Evolutionary conservation across 2,329 filamentous ascomycete species (phyloP).

Genomic region (Amauroascus verrucosus): DNA sequence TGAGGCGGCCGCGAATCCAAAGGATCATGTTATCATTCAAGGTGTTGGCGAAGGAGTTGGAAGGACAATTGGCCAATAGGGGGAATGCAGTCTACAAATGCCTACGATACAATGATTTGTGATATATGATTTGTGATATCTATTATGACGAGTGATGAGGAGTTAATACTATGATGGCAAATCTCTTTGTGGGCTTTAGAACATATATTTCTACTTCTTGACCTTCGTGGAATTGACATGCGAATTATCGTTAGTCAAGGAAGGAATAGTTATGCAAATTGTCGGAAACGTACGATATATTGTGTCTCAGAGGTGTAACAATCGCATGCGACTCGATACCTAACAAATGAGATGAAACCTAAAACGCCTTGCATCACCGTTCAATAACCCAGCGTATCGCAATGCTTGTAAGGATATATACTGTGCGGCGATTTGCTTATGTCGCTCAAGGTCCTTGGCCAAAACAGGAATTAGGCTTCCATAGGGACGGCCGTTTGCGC

Average conservation of each 20-base stretch:
- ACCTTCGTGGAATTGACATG: background rate
- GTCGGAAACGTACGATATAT: background rate
- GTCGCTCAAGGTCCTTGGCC: no score
- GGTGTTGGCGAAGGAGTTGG: constrained; percentile 33
- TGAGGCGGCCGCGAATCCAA: constrained; percentile 85
- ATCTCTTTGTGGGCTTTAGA: background rate
- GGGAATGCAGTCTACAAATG: background rate
- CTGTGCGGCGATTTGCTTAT: no score
- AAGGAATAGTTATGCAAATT: background rate
- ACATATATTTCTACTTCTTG: background rate
- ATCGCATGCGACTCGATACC: background rate
- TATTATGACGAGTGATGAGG: no score
- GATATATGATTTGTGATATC: no score
- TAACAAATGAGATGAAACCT: background rate
- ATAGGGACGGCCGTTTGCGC: constrained; percentile 15
- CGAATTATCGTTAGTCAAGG: no score
- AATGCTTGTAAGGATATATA: background rate
- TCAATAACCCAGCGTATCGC: background rate
- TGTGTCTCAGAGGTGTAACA: background rate
- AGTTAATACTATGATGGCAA: background rate
- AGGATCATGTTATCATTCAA: constrained; percentile 56
- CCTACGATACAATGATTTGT: no score
- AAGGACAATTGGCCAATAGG: constrained; percentile 35
- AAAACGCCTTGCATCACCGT: background rate
- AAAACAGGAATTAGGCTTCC: constrained; percentile 23